phyloP scores from a whole-genome alignment of 768 basidiomycete genomes.

The Gymnopilus junonius region DNA sequence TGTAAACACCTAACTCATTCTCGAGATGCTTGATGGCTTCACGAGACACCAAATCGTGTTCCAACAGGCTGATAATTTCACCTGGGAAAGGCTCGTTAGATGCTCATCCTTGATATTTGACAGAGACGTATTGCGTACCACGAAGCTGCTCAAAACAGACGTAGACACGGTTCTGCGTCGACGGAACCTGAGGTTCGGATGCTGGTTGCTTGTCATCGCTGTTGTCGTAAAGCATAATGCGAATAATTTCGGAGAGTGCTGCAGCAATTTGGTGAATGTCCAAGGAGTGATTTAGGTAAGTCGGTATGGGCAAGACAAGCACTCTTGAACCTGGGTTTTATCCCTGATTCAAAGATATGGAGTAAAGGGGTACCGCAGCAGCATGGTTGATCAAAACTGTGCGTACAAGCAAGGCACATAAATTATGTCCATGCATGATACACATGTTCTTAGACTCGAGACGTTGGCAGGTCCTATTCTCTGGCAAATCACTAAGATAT shows the following conservation, averaged over 20 bases:
- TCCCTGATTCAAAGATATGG: not conserved
- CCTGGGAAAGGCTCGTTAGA: constrained; percentile 27
- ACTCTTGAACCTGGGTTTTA: not conserved
- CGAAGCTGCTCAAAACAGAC: constrained; percentile 41
- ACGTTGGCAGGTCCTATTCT: not conserved
- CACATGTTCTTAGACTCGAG: not conserved
- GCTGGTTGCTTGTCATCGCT: not conserved
- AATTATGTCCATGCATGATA: not conserved
- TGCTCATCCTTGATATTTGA: not conserved
- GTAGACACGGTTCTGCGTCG: constrained; percentile 12
- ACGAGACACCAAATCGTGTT: constrained; percentile 32
- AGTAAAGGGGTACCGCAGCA: constrained; percentile 9
- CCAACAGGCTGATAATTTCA: constrained; percentile 41
- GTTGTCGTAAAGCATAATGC: constrained; percentile 17
- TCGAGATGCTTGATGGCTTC: constrained; percentile 41
- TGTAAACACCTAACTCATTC: constrained; percentile 45
- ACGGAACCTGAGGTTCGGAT: not conserved
- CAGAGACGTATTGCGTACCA: constrained; percentile 26
- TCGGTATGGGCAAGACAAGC: not conserved
- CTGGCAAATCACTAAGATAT: not conserved
- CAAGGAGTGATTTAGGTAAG: not conserved
- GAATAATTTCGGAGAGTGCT: constrained; percentile 1
- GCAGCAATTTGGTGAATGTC: not conserved
- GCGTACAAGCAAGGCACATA: not conserved
- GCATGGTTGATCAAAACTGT: constrained; percentile 11